Evolutionary conservation across 257 asterid species (phyloP).

Genomic region (Scutellaria galericulata): DNA sequence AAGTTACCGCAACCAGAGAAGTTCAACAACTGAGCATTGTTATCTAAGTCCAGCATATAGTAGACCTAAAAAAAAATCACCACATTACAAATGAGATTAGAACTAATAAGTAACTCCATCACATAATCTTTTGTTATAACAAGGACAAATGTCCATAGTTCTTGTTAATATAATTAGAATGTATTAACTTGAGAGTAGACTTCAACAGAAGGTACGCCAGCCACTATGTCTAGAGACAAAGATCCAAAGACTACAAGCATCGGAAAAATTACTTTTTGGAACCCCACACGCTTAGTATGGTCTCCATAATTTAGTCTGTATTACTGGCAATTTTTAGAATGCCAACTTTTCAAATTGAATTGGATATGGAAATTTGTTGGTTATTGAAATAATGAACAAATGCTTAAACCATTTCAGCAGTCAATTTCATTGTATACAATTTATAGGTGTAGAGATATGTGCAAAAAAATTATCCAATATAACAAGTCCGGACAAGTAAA

Average conservation of each 20-base stretch:
- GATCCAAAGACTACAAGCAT: constrained; percentile 15
- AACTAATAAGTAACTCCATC: constrained; percentile 9
- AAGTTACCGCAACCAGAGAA: constrained; percentile 96
- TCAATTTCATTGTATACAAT: background rate
- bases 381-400: constrained; percentile 22
- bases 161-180: constrained; percentile 11
- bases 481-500: background rate
- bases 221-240: background rate
- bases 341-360: constrained; percentile 24
- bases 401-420: constrained; percentile 20
- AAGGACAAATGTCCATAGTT: background rate
- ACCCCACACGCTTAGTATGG: constrained; percentile 19
- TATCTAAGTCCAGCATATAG: constrained; percentile 81
- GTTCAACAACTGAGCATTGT: constrained; percentile 75
- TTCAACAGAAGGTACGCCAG: background rate
- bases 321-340: background rate
- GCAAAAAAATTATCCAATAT: background rate
- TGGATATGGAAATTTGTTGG: background rate
- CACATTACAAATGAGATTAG: constrained; percentile 11
- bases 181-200: constrained; percentile 14
- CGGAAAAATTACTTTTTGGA: constrained; percentile 11
- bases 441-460: constrained; percentile 12
- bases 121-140: constrained; percentile 8
- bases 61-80: constrained; percentile 64
- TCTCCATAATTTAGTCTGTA: background rate